Conservation (phyloP, 164 flowering plant genomes). For the Piper longum region DNA sequence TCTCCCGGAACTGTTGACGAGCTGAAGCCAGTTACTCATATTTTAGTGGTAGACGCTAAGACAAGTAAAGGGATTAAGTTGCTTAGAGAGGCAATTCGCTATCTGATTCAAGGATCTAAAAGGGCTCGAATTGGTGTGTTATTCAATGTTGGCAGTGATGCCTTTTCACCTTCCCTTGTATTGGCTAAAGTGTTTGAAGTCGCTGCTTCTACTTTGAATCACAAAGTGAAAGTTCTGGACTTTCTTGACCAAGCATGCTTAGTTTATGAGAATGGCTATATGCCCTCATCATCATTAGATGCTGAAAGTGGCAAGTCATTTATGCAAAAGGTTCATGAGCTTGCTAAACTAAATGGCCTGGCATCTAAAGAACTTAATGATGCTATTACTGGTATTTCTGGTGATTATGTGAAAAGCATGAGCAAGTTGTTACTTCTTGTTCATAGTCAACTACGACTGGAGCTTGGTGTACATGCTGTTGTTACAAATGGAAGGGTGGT, state of each 20-base stretch:
- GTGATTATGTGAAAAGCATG: constrained; percentile 26
- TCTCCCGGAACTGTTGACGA: constrained; percentile 72
- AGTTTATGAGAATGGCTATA: constrained; percentile 44
- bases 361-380: constrained; percentile 38
- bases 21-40: constrained; percentile 89
- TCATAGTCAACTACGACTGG: constrained; percentile 38
- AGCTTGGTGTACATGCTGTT: constrained; percentile 43
- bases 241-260: constrained; percentile 67
- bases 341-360: constrained; percentile 50
- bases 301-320: constrained; percentile 32
- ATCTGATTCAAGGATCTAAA: constrained; percentile 75
- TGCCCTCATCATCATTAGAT: constrained; percentile 21
- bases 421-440: constrained; percentile 62
- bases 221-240: constrained; percentile 49
- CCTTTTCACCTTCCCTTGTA: constrained; percentile 28
- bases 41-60: constrained; percentile 54
- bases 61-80: constrained; percentile 66
- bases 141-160: constrained; percentile 25
- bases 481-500: constrained; percentile 93
- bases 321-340: constrained; percentile 47
- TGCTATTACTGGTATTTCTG: constrained; percentile 30
- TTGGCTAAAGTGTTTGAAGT: constrained; percentile 49
- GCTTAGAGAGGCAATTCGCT: constrained; percentile 71
- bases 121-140: constrained; percentile 65
- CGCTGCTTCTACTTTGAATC: constrained; percentile 56